Percentiles rank a stretch among this genome's conserved stretches.
These are phyloP conservation scores for Yarrowia keelungensis DNA, from an alignment of 805 yeast genomes.

Conservation along the genomic window DNA sequence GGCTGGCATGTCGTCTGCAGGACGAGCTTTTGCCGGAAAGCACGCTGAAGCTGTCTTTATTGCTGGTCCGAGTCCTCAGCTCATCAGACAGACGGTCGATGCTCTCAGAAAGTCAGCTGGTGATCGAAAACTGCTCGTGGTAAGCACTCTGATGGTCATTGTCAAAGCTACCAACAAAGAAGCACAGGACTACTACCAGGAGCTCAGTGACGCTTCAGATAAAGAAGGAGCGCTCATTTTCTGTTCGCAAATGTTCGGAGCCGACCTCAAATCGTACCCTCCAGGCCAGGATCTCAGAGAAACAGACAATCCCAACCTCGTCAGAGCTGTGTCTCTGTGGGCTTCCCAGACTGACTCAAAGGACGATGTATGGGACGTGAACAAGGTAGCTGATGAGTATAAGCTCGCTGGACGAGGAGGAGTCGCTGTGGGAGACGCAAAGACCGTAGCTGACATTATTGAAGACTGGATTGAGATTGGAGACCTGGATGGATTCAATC, in stretches of 20 bases:
- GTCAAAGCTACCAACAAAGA: conserved; percentile 6
- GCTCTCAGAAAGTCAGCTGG: conserved; percentile 50
- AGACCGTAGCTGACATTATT: conserved; percentile 53
- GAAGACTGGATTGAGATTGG: conserved; percentile 53
- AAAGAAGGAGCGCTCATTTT: conserved; percentile 25
- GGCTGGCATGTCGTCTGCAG: conserved; percentile 56
- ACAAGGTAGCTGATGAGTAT: conserved; percentile 1
- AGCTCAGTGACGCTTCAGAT: conserved; percentile 6
- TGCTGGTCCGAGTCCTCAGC: conserved; percentile 50
- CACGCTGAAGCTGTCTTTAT: conserved; percentile 55
- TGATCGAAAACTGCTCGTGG: conserved; percentile 38
- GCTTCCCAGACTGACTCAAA: conserved; percentile 44
- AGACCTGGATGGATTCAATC: conserved; percentile 55
- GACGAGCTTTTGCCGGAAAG: conserved; percentile 55
- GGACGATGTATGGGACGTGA: conserved; percentile 6
- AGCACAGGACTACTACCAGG: conserved; percentile 5
- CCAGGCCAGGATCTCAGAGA: conserved; percentile 1
- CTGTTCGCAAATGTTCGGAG: conserved; percentile 25
- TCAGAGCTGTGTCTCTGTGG: conserved; percentile 1
- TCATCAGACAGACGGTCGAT: conserved; percentile 48
- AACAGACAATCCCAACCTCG: conserved; percentile 4
- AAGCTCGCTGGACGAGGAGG: conserved; percentile 19
- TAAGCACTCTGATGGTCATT: neutral
- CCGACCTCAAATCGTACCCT: neutral
- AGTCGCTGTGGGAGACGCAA: conserved; percentile 15